Evolutionary conservation across 257 asterid genomes (phyloP), one percentile per base, ranked within the genome.

Genomic region (Anisodus acutangulus): DNA sequence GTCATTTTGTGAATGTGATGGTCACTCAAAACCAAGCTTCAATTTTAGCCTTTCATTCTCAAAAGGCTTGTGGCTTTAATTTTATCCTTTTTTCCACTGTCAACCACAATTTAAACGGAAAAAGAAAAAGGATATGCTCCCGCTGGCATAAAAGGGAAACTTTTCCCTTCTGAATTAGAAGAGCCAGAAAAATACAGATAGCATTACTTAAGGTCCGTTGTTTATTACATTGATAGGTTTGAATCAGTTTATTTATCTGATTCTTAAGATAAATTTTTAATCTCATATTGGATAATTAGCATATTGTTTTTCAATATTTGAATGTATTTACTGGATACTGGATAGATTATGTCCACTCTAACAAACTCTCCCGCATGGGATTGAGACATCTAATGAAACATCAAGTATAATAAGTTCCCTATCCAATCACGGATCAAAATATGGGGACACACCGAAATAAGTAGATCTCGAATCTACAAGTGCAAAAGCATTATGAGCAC

Each of bases 11-110:
- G 83, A 84, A 47, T 81, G 62, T 17, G 68, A 57, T 54, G 37
- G 70, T 69, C 76, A 16, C 49, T 58, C 71, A 47, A n/a, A 60
- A 49, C 51, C 54, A 4, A 37, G n/a, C 17, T 63, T 47, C 2
- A 31, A 39, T 76, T 82, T 67, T 71, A 62, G 72, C 88, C 88
- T 6, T 85, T 79, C 85, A 82, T 85, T 69, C 55, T 19, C 58
- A 66, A 6, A 69, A 76, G 53, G 76, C 72, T 79, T 53, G 39
- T n/a, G 17, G 9, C 15, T 58, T 41, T 72, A 43, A 26, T n/a
- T 15, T 84, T 68, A 66, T 41, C 80, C 17, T 9, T 2, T 63
- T 7, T 9, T 4, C 66, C 69, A 31, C 41, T 74, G 47, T 26
- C 76, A 43, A 76, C 78, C 43, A 26, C 66, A 82, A 39, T 84